A percentile compares a stretch with the other conserved stretches of the same genome.
Evolutionary conservation across 148 eudicot genomes (phyloP).

Genomic region (Camellia japonica): DNA sequence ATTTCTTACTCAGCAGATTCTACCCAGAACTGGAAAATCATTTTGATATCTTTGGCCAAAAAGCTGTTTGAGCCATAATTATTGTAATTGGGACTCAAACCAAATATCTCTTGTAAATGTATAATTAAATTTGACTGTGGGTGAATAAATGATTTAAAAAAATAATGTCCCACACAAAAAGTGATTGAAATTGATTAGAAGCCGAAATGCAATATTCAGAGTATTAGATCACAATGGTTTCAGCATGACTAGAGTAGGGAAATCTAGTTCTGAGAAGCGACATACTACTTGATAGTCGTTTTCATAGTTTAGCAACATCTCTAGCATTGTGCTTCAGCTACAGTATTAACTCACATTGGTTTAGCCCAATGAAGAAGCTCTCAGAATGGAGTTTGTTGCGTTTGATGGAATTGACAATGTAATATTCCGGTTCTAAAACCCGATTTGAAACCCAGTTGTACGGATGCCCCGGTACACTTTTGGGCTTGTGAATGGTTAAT

Average conservation of each 20-base stretch:
- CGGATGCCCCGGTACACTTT: too few relatives aligned
- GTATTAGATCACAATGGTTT: background rate
- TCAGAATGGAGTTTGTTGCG: constrained; percentile 68
- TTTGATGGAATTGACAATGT: constrained; percentile 55
- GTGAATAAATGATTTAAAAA: background rate
- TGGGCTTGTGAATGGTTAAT: too few relatives aligned
- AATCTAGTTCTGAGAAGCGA: background rate
- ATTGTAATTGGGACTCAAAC: background rate
- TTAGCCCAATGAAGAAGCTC: constrained; percentile 67
- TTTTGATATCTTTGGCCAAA: background rate
- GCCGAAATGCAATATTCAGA: background rate
- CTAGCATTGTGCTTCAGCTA: background rate
- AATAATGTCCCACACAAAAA: background rate
- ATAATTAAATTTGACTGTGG: background rate
- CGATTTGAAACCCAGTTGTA: too few relatives aligned
- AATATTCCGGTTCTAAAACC: too few relatives aligned
- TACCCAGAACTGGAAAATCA: background rate
- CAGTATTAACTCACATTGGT: constrained; percentile 67
- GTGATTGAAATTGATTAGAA: background rate
- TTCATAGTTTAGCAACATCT: background rate
- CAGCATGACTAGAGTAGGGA: background rate
- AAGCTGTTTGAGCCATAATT: background rate
- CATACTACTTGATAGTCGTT: background rate
- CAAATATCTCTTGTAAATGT: background rate
- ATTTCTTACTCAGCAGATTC: background rate